These are phyloP conservation scores for Tephrocybe sp. DNA, from an alignment of 768 basidiomycete genomes.

Conservation along the genomic window DNA sequence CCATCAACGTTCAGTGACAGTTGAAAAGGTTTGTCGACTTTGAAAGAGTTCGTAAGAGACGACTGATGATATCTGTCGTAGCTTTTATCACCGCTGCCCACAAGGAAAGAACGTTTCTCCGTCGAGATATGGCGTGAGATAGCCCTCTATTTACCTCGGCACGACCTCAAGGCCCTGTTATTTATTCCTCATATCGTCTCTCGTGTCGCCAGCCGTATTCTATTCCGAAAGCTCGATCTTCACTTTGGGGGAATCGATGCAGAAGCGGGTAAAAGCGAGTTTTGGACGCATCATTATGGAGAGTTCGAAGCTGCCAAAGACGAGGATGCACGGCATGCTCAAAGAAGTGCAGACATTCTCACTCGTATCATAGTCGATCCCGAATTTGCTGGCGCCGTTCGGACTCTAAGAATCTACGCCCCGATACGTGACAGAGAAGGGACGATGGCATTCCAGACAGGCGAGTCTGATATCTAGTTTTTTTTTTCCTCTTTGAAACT, in stretches of 20 bases:
- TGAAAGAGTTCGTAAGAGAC: background rate
- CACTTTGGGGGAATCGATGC: constrained; percentile 45
- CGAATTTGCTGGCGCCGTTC: constrained; percentile 56
- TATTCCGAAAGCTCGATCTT: constrained; percentile 65
- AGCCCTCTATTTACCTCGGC: constrained; percentile 57
- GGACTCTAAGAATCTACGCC: constrained; percentile 60
- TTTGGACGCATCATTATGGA: constrained; percentile 13
- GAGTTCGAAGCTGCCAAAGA: constrained; percentile 25
- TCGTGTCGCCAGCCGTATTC: constrained; percentile 63
- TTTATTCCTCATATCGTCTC: constrained; percentile 67
- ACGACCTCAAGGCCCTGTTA: constrained; percentile 64
- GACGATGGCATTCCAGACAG: constrained; percentile 63
- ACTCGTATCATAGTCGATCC: constrained; percentile 63
- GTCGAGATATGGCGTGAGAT: constrained; percentile 75
- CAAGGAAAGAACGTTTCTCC: constrained; percentile 55
- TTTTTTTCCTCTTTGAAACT: background rate
- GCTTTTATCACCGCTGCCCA: constrained; percentile 42
- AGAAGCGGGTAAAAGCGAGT: constrained; percentile 22
- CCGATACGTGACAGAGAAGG: constrained; percentile 46
- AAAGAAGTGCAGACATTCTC: constrained; percentile 70
- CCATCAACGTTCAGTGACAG: constrained; percentile 52
- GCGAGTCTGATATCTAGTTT: constrained; percentile 28
- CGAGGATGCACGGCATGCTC: constrained; percentile 52
- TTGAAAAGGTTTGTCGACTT: constrained; percentile 49
- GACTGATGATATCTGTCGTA: constrained; percentile 11